Evolutionary conservation across 2,329 filamentous ascomycete genomes (phyloP), one percentile per base, ranked within the genome.

Genomic region (Aspergillus eucalypticola): DNA sequence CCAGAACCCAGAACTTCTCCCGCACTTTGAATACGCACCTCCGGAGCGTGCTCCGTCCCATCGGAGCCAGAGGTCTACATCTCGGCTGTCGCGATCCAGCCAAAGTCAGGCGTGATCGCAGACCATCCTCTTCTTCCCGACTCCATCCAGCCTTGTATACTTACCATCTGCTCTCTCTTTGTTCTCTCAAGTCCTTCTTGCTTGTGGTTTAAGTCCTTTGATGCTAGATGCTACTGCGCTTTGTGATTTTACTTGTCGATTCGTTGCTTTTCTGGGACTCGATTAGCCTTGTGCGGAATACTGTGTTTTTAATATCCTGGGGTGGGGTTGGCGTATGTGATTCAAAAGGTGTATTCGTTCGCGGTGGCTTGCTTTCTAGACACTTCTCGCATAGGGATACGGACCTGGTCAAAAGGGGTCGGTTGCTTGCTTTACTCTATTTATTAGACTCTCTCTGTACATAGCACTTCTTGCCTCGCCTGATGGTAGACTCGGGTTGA

Each of bases 1-100:
- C 58, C 80, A 82, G 63, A 79, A 80, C 58, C 78, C 79, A 3
- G 75, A 78, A 38, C 64, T 81, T 8, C 71, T 75, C 46, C 79
- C 79, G 2, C 75, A 75, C 62, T 81, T 81, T 61, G 75, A 78
- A 48, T 73, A 79, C 65, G 74, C 71, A 3, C 76, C 78, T 5
- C 68, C 74, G 11, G 61, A 67, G 17, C 71, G 73, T 32, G 66
- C 69, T 8, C 71, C 74, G 0, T 74, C 75, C 11, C 73, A 67
- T 51, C 74, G 73, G 39, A 73, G 74, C 21, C 69, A 71, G 56
- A 67, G 75, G 32, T 78, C 76, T 6, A 66, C 70, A 23, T 78
- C 75, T 32, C 66, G 72, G 39, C 71, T 71, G 32, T 76, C 75
- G 46, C 71, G 73, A 49, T 76, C 76, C 15, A 75, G 73, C 56